These are phyloP conservation scores for Parathielavia hyrcaniae DNA, from an alignment of 495 filamentous ascomycete genomes.

Conservation along the genomic window DNA sequence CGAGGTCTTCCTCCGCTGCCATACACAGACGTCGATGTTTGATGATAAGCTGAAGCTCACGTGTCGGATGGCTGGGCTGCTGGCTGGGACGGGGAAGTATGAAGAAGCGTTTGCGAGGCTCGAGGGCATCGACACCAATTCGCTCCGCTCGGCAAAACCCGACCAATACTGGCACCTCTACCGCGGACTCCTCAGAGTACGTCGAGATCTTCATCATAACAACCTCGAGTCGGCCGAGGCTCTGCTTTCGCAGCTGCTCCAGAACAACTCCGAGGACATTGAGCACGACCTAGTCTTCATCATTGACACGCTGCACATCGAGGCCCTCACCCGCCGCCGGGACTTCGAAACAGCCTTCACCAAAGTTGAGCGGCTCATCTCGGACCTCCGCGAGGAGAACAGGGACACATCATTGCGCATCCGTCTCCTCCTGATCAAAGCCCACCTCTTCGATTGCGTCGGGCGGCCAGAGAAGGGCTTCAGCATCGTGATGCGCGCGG, in stretches of 20 bases:
- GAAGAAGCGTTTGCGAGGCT: slow-evolving; percentile 61
- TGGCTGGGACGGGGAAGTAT: slow-evolving; percentile 56
- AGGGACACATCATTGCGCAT: slow-evolving; percentile 71
- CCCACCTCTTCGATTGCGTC: slow-evolving; percentile 60
- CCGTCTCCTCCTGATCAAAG: slow-evolving; percentile 70
- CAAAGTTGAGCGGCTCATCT: slow-evolving; percentile 61
- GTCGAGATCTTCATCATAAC: slow-evolving; percentile 61
- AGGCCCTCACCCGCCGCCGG: slow-evolving; percentile 58
- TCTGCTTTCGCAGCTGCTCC: slow-evolving; percentile 55
- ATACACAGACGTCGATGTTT: slow-evolving; percentile 55
- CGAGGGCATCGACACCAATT: slow-evolving; percentile 58
- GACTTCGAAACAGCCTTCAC: slow-evolving; percentile 58
- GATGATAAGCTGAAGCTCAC: slow-evolving; percentile 68
- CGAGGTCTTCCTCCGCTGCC: slow-evolving; percentile 72
- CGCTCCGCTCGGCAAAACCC: slow-evolving; percentile 66
- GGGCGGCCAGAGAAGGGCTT: slow-evolving; percentile 77
- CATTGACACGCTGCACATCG: slow-evolving; percentile 63
- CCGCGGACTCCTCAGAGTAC: slow-evolving; percentile 64
- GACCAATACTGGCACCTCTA: slow-evolving; percentile 75
- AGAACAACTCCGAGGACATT: slow-evolving; percentile 40
- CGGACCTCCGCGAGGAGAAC: slow-evolving; percentile 58
- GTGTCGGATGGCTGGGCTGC: slow-evolving; percentile 42
- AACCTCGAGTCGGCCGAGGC: slow-evolving; percentile 62
- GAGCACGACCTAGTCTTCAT: slow-evolving; percentile 68
- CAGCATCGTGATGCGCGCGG: slow-evolving; percentile 72